Evolutionary conservation across 2,329 filamentous ascomycete species (phyloP).

Genomic region (Trichoderma hamatum): DNA sequence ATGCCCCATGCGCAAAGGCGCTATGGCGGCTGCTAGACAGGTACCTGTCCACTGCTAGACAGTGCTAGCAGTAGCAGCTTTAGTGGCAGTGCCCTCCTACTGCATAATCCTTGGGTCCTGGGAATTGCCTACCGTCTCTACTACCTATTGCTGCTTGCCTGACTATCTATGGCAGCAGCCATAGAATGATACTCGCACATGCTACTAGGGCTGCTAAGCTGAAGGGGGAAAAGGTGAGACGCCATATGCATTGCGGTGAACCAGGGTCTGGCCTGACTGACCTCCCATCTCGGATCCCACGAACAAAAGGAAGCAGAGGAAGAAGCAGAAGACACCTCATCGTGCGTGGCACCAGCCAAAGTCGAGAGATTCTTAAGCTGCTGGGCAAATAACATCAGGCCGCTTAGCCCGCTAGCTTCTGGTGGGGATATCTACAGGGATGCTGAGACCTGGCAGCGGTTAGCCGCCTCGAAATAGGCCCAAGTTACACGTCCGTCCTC

Average conservation of each 20-base stretch:
- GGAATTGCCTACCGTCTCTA: neutral
- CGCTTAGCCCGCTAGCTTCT: constrained; percentile 11
- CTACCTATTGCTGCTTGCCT: neutral
- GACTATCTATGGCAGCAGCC: neutral
- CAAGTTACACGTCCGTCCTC: constrained; percentile 5
- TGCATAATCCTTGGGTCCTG: neutral
- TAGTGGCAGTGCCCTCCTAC: neutral
- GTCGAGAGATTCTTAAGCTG: neutral
- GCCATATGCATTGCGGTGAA: constrained; percentile 17
- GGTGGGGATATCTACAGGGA: constrained; percentile 19
- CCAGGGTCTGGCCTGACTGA: neutral
- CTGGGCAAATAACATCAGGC: constrained; percentile 18
- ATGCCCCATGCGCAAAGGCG: neutral
- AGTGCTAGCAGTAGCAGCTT: neutral
- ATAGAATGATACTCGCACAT: neutral
- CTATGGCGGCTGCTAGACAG: neutral
- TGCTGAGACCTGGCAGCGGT: constrained; percentile 27
- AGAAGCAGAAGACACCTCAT: neutral
- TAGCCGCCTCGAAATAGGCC: constrained; percentile 20
- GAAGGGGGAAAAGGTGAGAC: constrained; percentile 13
- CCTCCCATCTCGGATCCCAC: neutral
- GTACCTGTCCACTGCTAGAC: neutral
- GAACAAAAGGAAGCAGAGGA: neutral
- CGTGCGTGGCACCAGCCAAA: neutral
- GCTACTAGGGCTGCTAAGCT: neutral